Percentiles rank a stretch among this genome's conserved stretches.
Evolutionary conservation across 148 eudicot genomes (phyloP).

Genomic region (Silene latifolia): DNA sequence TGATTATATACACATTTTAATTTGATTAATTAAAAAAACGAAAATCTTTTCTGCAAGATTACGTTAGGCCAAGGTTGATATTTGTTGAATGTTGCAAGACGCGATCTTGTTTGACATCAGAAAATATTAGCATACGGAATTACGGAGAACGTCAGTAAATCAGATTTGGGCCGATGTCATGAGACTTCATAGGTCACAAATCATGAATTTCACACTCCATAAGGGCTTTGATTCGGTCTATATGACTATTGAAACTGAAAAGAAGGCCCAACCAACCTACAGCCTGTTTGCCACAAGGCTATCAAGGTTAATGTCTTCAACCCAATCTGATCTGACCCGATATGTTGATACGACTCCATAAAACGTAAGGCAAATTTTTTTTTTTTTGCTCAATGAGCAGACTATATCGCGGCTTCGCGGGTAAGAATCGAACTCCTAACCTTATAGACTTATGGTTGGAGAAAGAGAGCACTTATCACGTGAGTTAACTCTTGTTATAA

Average conservation of each 20-base stretch:
- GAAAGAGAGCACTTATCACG: too few species aligned
- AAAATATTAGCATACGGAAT: not conserved
- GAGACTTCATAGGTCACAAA: not conserved
- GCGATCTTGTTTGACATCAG: not conserved
- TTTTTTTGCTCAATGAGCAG: too few species aligned
- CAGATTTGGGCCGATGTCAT: conserved; percentile 1
- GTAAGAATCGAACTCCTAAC: too few species aligned
- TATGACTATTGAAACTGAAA: too few species aligned
- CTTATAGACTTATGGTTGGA: too few species aligned
- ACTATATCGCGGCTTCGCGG: too few species aligned
- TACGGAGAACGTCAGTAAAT: not conserved
- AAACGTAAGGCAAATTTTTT: too few species aligned
- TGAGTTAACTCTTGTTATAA: too few species aligned
- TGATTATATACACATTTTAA: not conserved
- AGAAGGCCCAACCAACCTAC: too few species aligned
- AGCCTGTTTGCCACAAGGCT: too few species aligned
- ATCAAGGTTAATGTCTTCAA: not conserved
- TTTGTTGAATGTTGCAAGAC: not conserved
- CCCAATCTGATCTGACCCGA: too few species aligned
- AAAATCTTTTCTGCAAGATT: not conserved
- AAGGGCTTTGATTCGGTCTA: not conserved
- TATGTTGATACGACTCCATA: too few species aligned
- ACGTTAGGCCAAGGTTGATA: not conserved
- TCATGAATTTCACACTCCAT: not conserved
- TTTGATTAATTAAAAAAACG: not conserved